phyloP scores from a whole-genome alignment of 2,329 filamentous ascomycete genomes.

The Xylariaceae sp. region DNA sequence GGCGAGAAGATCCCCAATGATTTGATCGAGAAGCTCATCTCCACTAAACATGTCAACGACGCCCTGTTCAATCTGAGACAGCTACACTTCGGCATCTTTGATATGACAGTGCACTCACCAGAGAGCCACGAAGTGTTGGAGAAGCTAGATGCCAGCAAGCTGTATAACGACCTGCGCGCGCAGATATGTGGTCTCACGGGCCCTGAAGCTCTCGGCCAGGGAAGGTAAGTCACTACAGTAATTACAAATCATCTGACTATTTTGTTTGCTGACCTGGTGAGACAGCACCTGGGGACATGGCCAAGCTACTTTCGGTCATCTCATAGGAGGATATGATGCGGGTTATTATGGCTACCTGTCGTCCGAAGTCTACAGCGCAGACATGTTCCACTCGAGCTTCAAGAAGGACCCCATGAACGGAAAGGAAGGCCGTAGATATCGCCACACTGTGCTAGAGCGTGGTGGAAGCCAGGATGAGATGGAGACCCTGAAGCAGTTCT shows the following conservation, averaged over 20 bases:
- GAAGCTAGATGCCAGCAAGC: slow-evolving; percentile 66
- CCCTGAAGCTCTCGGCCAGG: slow-evolving; percentile 68
- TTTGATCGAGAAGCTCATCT: slow-evolving; percentile 75
- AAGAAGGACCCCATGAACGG: slow-evolving; percentile 79
- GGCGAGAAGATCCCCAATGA: slow-evolving; percentile 75
- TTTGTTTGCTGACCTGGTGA: slow-evolving; percentile 37
- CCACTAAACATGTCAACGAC: slow-evolving; percentile 81
- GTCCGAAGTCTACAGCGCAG: slow-evolving; percentile 80
- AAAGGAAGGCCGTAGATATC: slow-evolving; percentile 75
- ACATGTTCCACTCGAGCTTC: slow-evolving; percentile 87
- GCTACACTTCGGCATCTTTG: slow-evolving; percentile 81
- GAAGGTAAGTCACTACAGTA: slow-evolving; percentile 51
- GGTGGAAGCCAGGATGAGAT: slow-evolving; percentile 84
- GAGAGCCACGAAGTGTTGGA: slow-evolving; percentile 72
- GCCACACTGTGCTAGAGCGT: slow-evolving; percentile 78
- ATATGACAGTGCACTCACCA: slow-evolving; percentile 81
- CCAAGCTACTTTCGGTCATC: slow-evolving; percentile 80
- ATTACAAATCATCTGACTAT: neutral
- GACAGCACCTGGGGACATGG: slow-evolving; percentile 74
- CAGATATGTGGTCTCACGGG: slow-evolving; percentile 78
- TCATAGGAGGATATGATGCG: slow-evolving; percentile 85
- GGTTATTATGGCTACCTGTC: slow-evolving; percentile 81
- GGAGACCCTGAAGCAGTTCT: slow-evolving; percentile 77
- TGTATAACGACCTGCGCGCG: slow-evolving; percentile 76
- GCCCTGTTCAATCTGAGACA: slow-evolving; percentile 80